These are phyloP conservation scores for Ceratocystis lukuohia DNA, from an alignment of 2,329 filamentous ascomycete species.

Conservation along the genomic window DNA sequence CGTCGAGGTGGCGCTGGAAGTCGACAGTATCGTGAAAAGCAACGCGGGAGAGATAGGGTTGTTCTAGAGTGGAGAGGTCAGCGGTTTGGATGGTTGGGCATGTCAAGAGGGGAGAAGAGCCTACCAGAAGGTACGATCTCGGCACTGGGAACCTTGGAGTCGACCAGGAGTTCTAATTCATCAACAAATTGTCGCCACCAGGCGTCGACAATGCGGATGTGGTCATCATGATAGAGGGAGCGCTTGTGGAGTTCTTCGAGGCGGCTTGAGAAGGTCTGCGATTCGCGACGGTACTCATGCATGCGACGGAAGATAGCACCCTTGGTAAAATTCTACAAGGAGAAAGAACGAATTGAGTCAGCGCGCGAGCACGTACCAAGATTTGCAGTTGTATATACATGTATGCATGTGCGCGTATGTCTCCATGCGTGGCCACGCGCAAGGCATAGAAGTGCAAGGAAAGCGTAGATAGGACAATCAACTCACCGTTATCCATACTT, in stretches of 20 bases:
- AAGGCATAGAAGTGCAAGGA: neutral
- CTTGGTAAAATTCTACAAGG: constrained; percentile 68
- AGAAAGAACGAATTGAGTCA: constrained; percentile 23
- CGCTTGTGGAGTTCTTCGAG: constrained; percentile 68
- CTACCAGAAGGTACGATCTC: constrained; percentile 23
- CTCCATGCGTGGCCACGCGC: too few species aligned
- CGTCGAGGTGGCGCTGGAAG: constrained; percentile 72
- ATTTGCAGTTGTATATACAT: neutral
- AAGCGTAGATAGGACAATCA: neutral
- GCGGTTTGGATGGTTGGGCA: constrained; percentile 20
- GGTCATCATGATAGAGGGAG: constrained; percentile 76
- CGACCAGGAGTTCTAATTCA: constrained; percentile 15
- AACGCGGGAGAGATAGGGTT: constrained; percentile 44
- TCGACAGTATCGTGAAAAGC: constrained; percentile 50
- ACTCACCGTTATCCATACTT: constrained; percentile 53
- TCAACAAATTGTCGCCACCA: constrained; percentile 64
- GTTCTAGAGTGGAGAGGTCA: constrained; percentile 28
- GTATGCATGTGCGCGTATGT: too few species aligned
- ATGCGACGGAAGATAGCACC: constrained; percentile 95
- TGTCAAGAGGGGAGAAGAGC: neutral
- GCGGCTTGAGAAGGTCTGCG: constrained; percentile 64
- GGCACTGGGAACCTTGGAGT: neutral
- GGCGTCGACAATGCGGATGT: constrained; percentile 75
- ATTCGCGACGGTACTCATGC: constrained; percentile 93
- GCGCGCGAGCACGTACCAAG: constrained; percentile 20